Base-by-base conservation (phyloP, 1,139 yeast genomes). In the Diutina scorzettiae region DNA sequence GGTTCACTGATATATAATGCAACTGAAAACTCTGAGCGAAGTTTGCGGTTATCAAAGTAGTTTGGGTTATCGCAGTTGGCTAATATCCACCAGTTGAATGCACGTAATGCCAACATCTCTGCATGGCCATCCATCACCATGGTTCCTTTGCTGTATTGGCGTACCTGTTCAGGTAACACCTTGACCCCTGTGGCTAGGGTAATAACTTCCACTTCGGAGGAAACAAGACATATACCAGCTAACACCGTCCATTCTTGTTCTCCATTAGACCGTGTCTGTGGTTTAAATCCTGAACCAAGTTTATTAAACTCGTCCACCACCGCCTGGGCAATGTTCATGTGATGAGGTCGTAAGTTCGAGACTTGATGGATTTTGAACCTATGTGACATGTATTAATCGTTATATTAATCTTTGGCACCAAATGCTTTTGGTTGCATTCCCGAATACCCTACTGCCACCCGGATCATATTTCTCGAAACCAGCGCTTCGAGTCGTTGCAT, bases 81-180 rank as follows among this genome's bases (percentile, higher is more conserved):
- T 8, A 66, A 44, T 42, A 44, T 8, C 40, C 51, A 62, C 57
- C 62, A 53, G 51, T 87, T 87, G 54, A 89, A 77, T 1, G 78
- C 73, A 30, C 97, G 59, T 1, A 87, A 47, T 0, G 83, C 73
- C 18, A 91, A 59, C 1, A 86, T 71, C 54, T 89, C 98, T 0
- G 97, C 96, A 60, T 89, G 98, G 59, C 78, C 66, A 56, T 89
- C 97, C 54, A 89, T 96, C 0, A 89, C 65, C 8, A 85, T 60
- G 17, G 55, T 53, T 0, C 96, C 96, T 0, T 62, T 45, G 12
- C 78, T 67, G 42, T 55, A 71, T 24, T 53, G 51, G 41, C 66
- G 49, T 11, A 52, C 53, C 6, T 52, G 56, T 50, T 81, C 76
- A 0, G 96, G 91, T 21, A 72, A 53, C 0, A 85, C 73, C 55